Evolutionary conservation across 163 green algal genomes (phyloP), one percentile per base, ranked within the genome.

Genomic region (Scenedesmus sp.): DNA sequence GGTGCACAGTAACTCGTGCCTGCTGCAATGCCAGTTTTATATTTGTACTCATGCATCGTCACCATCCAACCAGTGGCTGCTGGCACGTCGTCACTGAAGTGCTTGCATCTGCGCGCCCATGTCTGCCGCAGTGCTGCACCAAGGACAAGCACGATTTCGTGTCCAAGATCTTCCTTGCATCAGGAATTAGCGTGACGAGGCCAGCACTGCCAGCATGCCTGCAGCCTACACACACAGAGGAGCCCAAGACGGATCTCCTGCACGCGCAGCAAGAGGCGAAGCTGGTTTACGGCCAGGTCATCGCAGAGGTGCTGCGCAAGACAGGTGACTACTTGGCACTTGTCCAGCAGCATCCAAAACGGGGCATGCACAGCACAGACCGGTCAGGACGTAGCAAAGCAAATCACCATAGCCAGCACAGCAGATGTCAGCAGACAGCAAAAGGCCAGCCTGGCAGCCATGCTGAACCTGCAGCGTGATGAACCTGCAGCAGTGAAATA

Each of bases 171-270:
- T 90, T 86, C 72, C 18, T 68, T 2, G 81, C 73, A 18, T 87
- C 51, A 24, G 93, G 93, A 10, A 93, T 95, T 68, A 91, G 70
- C 33, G 46, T 49, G 2, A 89, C 49, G 1, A 20, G 81, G 56
- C 92, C 93, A 15, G 81, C 87, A 61, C 84, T 95, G 56, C 93
- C 93, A 72, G n/a, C 86, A 73, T 89, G 40, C n/a, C 86, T 95
- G 73, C 90, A 95, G 72, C 93, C 93, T 22, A 56, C 26, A 4
- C 10, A 80, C 53, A 70, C 80, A 53, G 72, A 85, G 33, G 86
- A 87, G 70, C 81, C 81, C 82, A 89, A 88, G 91, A 90, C 91
- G 40, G 90, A 93, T 61, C 30, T 88, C 10, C 53, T 53, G 15
- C 24, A 83, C 80, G 85, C 90, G 22, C 30, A 83, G 72, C 13